Evolutionary conservation across 148 eudicot genomes (phyloP), one percentile per base, ranked within the genome.

Genomic region (Rheum nobile): DNA sequence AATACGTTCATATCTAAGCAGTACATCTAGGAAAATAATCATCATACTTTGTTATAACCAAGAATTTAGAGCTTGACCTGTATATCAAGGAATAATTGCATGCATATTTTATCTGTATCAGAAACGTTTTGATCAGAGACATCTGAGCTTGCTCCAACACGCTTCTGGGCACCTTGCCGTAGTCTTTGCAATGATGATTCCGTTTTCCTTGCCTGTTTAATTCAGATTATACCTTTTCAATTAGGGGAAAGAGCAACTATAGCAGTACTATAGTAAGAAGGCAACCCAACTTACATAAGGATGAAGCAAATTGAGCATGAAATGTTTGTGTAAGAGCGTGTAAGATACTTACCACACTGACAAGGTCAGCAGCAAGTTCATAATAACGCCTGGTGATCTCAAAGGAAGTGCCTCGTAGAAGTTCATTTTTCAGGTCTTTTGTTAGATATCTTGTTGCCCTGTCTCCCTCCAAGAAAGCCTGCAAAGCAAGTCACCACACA

Each of bases 11-110:
- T 50, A n/a, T n/a, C 55, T 50, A 50, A n/a, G 14, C 32, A 24
- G 8, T 24, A 26, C 16, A 26, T n/a, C 31, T n/a, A n/a, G n/a
- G n/a, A n/a, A n/a, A n/a, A n/a, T n/a, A n/a, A n/a, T n/a, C n/a
- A 48, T 48, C 21, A 50, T 8, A 55, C 63, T 6, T 8, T 55
- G 28, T 55, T 55, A 55, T 1, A 21, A 55, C 1, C 12, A 65
- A 65, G 21, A 65, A 65, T 12, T 16, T 32, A 11, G 22, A 31
- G 70, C 38, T 10, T 71, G 32, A 91, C 98, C 98, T 96, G 94
- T 82, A 92, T 84, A 83, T 96, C 99, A 73, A 96, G 97, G 83
- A 96, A 92, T 73, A 92, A 80, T 68, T 92, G 99, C 89, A 90
- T 87, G 83, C 97, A 90, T 12, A 96, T 83, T 83, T 90, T 96